Base-by-base conservation (phyloP, 2,329 filamentous ascomycete species). In the Scedosporium dehoogii region DNA sequence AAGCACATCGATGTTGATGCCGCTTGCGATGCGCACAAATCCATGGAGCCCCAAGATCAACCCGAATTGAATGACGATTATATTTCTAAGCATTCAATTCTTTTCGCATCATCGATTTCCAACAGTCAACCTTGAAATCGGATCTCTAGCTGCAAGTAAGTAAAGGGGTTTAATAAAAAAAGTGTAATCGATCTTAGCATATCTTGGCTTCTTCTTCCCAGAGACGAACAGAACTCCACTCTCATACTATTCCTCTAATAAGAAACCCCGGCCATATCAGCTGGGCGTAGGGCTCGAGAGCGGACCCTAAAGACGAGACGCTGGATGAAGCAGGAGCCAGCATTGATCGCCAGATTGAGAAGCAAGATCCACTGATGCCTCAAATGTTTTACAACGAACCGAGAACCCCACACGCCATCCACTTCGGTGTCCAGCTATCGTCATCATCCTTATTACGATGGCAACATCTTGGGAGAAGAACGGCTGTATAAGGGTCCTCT, bases 281-380 rank as follows among this genome's bases (percentile, higher is more conserved):
- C 55, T 38, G 27, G 25, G 55, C 55, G 33, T 38, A n/a, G n/a
- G 55, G 18, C 21, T 18, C 12, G 18, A 58, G 55, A 58, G 55
- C 55, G 55, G 55, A 18, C 55, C 55, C 55, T 41, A 41, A 41
- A 58, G 55, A 33, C 55, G 55, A 58, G 55, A 58, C 55, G 55
- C 1, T 27, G 27, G 27, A 33, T 58, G 55, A 58, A 58, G 55
- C 55, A 58, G 27, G 25, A 18, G 55, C 25, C 55, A 41, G 27
- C 25, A 23, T 23, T 58, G 55, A 58, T 58, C 55, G 51, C 29
- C 51, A 29, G 18, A 55, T 21, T 12, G 12, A 27, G 23, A 23
- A 55, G 51, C 51, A 55, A 55, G 51, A 55, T 55, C 51, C 23
- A 55, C 51, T 7, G 4, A 27, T 55, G 55, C 55, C 55, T 58